Percentiles rank a stretch among this genome's conserved stretches.
Conservation (phyloP, 441 rosid species). For the Gossypium laxum region DNA sequence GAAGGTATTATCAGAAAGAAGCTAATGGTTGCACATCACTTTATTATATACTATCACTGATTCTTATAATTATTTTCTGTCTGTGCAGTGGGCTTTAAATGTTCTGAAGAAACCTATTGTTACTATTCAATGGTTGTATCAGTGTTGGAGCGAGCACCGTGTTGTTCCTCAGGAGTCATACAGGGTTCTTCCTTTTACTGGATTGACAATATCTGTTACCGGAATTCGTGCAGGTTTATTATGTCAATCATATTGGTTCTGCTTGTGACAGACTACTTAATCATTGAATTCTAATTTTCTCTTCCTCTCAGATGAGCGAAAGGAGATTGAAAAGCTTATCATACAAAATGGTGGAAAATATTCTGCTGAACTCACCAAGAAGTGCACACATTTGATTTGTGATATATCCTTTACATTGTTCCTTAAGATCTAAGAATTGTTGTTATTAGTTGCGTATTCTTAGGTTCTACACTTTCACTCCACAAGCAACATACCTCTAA, state of each 20-base stretch:
- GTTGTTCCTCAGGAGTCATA: constrained; percentile 81
- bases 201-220: constrained; percentile 73
- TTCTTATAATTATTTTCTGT: constrained; percentile 14
- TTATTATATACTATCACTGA: constrained; percentile 14
- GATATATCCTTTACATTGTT: constrained; percentile 68
- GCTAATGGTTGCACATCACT: neutral
- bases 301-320: constrained; percentile 58
- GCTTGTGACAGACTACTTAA: constrained; percentile 12
- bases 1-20: constrained; percentile 8
- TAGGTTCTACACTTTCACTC: neutral
- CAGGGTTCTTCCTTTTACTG: constrained; percentile 84
- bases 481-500: neutral
- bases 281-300: constrained; percentile 23
- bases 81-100: constrained; percentile 82
- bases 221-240: constrained; percentile 62
- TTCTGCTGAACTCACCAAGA: constrained; percentile 74
- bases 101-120: constrained; percentile 75
- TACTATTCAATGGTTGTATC: constrained; percentile 69
- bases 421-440: constrained; percentile 10
- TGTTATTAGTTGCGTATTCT: neutral
- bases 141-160: constrained; percentile 91
- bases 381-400: constrained; percentile 85
- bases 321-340: constrained; percentile 57
- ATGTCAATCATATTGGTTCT: constrained; percentile 14
- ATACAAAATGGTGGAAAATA: constrained; percentile 77